phyloP scores from a whole-genome alignment of 2,329 filamentous ascomycete species.

The Neofusicoccum ribis region DNA sequence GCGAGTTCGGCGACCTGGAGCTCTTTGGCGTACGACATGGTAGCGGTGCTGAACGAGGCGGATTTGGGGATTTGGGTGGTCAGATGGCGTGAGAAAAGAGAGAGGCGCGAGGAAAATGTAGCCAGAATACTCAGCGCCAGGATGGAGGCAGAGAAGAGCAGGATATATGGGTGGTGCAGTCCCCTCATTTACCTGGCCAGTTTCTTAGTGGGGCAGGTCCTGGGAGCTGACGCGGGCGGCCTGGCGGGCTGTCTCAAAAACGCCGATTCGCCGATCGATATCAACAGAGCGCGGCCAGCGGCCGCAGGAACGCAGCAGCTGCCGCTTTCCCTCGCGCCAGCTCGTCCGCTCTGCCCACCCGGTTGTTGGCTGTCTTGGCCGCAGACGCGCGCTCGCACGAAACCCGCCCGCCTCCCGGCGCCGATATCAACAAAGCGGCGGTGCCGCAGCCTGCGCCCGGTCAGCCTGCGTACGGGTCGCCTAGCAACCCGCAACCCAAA shows the following conservation, averaged over 20 bases:
- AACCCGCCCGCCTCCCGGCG: neutral
- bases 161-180: slow-evolving; percentile 25
- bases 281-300: neutral
- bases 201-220: slow-evolving; percentile 20
- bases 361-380: neutral
- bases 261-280: slow-evolving; percentile 19
- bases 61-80: slow-evolving; percentile 21
- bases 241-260: neutral
- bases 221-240: slow-evolving; percentile 12
- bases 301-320: neutral
- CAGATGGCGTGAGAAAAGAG: slow-evolving; percentile 20
- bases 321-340: neutral
- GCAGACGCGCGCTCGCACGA: neutral
- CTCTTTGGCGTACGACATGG: slow-evolving; percentile 68
- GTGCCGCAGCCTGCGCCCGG: neutral
- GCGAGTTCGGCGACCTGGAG: slow-evolving; percentile 82
- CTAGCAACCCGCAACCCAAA: slow-evolving; percentile 17
- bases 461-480: slow-evolving; percentile 9
- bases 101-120: slow-evolving; percentile 26
- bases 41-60: slow-evolving; percentile 26
- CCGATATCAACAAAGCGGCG: slow-evolving; percentile 14
- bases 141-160: slow-evolving; percentile 30
- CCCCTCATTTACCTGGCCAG: slow-evolving; percentile 18
- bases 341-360: too few species aligned
- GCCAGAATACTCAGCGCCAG: slow-evolving; percentile 26